phyloP scores from a whole-genome alignment of 1,139 yeast species.

The Taphrina populina region DNA sequence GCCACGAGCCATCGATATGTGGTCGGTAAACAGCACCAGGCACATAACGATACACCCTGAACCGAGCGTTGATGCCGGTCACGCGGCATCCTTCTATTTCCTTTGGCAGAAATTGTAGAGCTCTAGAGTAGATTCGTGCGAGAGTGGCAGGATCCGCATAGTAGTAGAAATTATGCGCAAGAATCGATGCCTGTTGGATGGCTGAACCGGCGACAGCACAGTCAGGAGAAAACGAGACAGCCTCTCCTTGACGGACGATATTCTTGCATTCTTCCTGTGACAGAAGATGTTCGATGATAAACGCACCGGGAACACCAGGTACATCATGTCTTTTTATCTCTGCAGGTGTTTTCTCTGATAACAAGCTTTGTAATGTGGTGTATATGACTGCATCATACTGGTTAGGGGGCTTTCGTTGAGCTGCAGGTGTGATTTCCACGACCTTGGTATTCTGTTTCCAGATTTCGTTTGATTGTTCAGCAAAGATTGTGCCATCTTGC shows the following conservation, averaged over 20 bases:
- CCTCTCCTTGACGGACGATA: conserved; percentile 26
- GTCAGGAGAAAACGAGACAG: conserved; percentile 29
- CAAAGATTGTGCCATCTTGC: conserved; percentile 16
- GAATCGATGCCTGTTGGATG: conserved; percentile 23
- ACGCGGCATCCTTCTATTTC: conserved; percentile 26
- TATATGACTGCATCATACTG: conserved; percentile 29
- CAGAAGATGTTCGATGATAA: conserved; percentile 16
- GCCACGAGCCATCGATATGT: conserved; percentile 34
- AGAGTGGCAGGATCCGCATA: conserved; percentile 17
- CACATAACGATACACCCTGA: conserved; percentile 29
- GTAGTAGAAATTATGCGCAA: conserved; percentile 33
- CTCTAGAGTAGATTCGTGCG: conserved; percentile 7
- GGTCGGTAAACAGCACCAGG: conserved; percentile 33
- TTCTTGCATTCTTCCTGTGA: conserved; percentile 10
- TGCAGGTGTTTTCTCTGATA: not conserved
- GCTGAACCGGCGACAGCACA: conserved; percentile 30
- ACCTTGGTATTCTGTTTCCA: conserved; percentile 5
- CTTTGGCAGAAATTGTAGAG: conserved; percentile 20
- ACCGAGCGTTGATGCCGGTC: conserved; percentile 29
- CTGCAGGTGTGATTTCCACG: conserved; percentile 28
- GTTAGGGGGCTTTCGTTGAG: conserved; percentile 26
- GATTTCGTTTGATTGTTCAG: not conserved
- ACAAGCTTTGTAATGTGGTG: conserved; percentile 9
- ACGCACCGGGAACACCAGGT: conserved; percentile 27
- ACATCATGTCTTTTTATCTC: conserved; percentile 12